Evolutionary conservation across 2,329 filamentous ascomycete genomes (phyloP), one percentile per base, ranked within the genome.

Genomic region (Fusarium domesticum): DNA sequence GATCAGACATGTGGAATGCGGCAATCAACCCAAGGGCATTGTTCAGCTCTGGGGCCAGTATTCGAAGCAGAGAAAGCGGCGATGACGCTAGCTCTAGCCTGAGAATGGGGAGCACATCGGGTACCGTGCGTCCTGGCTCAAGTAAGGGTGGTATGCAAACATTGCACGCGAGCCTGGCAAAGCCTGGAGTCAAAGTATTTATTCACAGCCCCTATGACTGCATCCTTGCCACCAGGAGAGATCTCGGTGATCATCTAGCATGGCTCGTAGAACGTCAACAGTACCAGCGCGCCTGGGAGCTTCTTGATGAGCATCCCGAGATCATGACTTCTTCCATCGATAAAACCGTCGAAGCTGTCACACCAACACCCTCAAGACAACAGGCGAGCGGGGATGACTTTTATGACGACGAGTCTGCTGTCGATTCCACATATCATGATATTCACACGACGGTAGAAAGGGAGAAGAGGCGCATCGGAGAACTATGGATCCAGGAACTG

Each of bases 151-250:
- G 52, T 4, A 51, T 60, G 3, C 64, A 65, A 30, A 65, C 70
- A 11, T 70, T 76, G 2, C 76, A 84, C 61, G 67, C 78, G 42
- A 74, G 73, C 56, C 64, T 86, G 52, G 58, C 75, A 54, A 76
- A 81, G 59, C 73, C 72, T 39, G 76, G 79, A 2, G 66, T 76
- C 57, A 77, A 97, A 60, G 87, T 98, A 14, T 96, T 96, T 63
- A 89, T 98, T 32, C 90, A 96, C 60, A 96, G 90, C 58, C 93
- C 93, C 0, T 98, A 95, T 62, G 93, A 98, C 67, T 97, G 91
- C 59, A 85, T 97, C n/a, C 72, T 96, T 42, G 89, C 89, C 1
- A 89, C 93, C 3, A 91, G 91, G 63, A 78, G 93, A 55, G 91
- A 96, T 60, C 74, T 95, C 14, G 74, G 82, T 4, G 93, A 98